Percentiles rank a stretch among this genome's conserved stretches.
These are phyloP conservation scores for Russula brevipes DNA, from an alignment of 768 basidiomycete genomes.

Conservation along the genomic window DNA sequence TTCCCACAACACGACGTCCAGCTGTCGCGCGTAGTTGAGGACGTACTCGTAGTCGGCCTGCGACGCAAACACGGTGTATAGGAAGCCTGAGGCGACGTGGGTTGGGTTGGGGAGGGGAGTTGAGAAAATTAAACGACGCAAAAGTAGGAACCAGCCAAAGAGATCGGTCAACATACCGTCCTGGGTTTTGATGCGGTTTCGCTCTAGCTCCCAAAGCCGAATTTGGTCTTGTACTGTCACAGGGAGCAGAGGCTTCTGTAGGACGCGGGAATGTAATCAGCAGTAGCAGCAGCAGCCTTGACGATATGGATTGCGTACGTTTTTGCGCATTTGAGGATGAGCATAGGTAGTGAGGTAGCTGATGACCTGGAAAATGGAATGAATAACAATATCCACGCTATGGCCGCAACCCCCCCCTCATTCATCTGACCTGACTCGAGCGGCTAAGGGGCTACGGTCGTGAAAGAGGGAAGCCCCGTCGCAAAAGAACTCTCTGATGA, in stretches of 20 bases:
- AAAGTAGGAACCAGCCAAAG: not conserved
- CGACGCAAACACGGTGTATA: constrained; percentile 85
- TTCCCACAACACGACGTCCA: constrained; percentile 83
- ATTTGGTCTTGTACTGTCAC: constrained; percentile 99
- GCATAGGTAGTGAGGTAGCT: constrained; percentile 92
- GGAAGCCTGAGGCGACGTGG: constrained; percentile 51
- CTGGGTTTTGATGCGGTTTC: constrained; percentile 81
- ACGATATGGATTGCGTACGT: constrained; percentile 45
- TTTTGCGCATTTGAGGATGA: constrained; percentile 96
- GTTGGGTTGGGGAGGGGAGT: not conserved
- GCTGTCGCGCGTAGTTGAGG: constrained; percentile 74
- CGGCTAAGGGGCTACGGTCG: not conserved
- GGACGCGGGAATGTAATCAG: not conserved
- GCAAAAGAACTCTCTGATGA: not conserved
- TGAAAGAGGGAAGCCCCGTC: not conserved
- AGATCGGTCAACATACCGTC: constrained; percentile 58
- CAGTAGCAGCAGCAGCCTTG: not conserved
- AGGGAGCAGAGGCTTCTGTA: constrained; percentile 84
- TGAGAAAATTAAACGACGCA: not conserved
- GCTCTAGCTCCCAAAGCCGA: constrained; percentile 93
- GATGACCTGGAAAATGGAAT: constrained; percentile 63
- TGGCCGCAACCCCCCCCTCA: not conserved
- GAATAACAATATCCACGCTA: not conserved
- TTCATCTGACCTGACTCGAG: not conserved
- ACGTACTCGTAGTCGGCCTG: constrained; percentile 86